Evolutionary conservation across 169 alveolate genomes (phyloP).

Genomic region (Eimeria maxima): DNA sequence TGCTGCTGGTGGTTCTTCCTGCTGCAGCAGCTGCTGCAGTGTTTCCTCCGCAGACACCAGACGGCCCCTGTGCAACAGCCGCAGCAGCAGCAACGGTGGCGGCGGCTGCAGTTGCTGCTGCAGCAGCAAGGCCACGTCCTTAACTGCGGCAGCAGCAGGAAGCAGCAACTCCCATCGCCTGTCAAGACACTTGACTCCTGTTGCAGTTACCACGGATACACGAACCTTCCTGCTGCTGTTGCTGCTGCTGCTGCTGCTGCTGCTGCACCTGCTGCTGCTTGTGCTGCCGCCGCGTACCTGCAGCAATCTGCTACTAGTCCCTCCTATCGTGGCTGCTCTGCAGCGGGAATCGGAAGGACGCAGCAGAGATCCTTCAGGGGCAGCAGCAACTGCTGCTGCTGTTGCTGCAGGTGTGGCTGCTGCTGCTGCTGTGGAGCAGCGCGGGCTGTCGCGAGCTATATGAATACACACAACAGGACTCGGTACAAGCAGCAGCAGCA

Average conservation of each 20-base stretch:
- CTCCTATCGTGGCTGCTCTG: not conserved
- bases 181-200: not conserved
- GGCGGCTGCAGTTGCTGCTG: not conserved
- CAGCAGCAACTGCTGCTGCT: not conserved
- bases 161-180: not conserved
- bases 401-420: not conserved
- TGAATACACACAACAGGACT: too few relatives aligned
- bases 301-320: not conserved
- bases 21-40: slow-evolving; percentile 29
- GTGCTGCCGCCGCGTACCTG: not conserved
- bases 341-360: not conserved
- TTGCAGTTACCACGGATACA: not conserved
- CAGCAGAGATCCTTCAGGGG: not conserved
- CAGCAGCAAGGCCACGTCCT: not conserved
- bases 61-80: not conserved
- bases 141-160: not conserved
- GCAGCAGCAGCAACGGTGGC: not conserved
- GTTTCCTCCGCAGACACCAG: slow-evolving; percentile 8
- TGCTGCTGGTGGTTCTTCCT: not conserved
- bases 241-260: not conserved
- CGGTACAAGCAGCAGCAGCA: too few relatives aligned
- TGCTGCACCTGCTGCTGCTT: not conserved
- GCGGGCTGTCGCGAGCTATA: too few relatives aligned
- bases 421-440: too few relatives aligned
- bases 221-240: not conserved